A percentile compares a stretch with the other conserved stretches of the same genome.
Evolutionary conservation across 2,329 filamentous ascomycete species (phyloP).

Genomic region (Sclerotinia glacialis): DNA sequence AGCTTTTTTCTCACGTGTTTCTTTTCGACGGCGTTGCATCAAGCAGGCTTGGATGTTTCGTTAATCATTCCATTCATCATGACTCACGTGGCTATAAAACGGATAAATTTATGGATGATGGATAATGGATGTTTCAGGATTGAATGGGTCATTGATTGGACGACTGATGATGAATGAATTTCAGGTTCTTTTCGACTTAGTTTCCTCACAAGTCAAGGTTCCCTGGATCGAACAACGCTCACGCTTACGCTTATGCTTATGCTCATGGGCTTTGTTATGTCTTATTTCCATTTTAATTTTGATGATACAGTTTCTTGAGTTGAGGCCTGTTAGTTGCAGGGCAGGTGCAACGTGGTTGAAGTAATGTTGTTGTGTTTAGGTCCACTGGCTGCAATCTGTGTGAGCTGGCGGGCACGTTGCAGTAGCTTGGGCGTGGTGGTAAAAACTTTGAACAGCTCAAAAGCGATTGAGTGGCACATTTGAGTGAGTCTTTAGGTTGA

Average conservation of each 20-base stretch:
- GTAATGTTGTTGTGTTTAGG: neutral
- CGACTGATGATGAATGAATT: constrained; percentile 4
- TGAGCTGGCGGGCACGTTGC: neutral
- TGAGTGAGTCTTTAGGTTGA: neutral
- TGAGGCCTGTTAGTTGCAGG: neutral
- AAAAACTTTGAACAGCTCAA: neutral
- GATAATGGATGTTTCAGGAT: neutral
- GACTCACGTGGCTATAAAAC: neutral
- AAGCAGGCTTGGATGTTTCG: constrained; percentile 15
- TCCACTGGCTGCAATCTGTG: neutral
- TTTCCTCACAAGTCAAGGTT: neutral
- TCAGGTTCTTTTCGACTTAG: neutral
- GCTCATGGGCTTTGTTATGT: neutral
- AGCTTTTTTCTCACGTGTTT: neutral
- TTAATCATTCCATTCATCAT: neutral
- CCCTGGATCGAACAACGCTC: neutral
- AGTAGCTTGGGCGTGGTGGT: neutral
- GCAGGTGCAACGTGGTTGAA: neutral
- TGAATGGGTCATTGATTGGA: neutral
- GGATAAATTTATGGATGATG: constrained; percentile 1
- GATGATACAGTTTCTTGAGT: neutral
- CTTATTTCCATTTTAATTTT: constrained; percentile 1
- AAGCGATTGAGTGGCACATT: neutral
- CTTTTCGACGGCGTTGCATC: neutral
- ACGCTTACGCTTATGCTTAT: neutral